Evolutionary conservation across 441 rosid genomes (phyloP), one percentile per base, ranked within the genome.

Genomic region (Bocquillonia castaneifolia): DNA sequence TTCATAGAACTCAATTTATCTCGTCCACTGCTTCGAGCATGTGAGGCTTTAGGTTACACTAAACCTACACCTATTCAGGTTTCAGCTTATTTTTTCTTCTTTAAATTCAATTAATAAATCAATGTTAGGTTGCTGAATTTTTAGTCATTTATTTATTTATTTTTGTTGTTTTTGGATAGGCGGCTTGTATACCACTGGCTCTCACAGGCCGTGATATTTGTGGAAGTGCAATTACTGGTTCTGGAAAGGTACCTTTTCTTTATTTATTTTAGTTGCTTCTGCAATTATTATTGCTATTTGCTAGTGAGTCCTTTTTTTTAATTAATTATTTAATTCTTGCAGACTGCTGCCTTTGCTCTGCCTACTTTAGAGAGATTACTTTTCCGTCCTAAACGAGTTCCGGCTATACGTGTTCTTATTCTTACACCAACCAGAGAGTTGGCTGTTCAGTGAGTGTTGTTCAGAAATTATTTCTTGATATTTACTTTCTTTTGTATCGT

Each of bases 51-150:
- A 77, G 99, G 98, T 42, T 92, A 88, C 73, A 59, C 82, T 59
- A 88, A 92, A 71, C 98, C 97, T 72, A 94, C 99, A 0, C 98
- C 98, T 6, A 92, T 92, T 76, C 99, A 90, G 98, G 99, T 88
- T 71, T 47, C 7, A 48, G 22, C 70, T 26, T 20, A n/a, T 1
- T 2, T 29, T 61, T 18, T 44, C 2, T 37, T 28, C 25, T 58
- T 22, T n/a, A 45, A 22, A 29, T 58, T 34, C 39, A 15, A 6
- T 20, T 8, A 31, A 10, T 25, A 29, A 25, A n/a, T 5, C 17
- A 18, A 45, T 53, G 25, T 37, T 31, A 8, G n/a, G 29, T 42
- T 63, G 44, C 37, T 72, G 71, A 56, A 29, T 10, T n/a, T 22
- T 71, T 8, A 13, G 55, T 50, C 44, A 13, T 48, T n/a, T 1